These are phyloP conservation scores for Ananas comosus DNA, from an alignment of 176 grass and related monocot species.

Conservation along the genomic window DNA sequence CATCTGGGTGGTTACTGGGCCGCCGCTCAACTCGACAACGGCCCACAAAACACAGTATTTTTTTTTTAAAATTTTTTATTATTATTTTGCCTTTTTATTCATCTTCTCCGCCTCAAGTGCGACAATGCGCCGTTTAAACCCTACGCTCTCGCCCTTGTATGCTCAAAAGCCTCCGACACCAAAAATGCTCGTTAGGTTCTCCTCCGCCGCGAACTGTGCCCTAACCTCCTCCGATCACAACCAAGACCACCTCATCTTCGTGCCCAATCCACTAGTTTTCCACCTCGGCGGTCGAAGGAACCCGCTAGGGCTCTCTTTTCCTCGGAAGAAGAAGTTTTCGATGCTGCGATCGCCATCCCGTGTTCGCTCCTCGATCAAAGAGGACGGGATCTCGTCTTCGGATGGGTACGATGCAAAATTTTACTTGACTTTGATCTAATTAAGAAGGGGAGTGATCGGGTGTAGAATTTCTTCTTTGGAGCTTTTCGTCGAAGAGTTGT, in stretches of 20 bases:
- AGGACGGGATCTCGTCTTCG: neutral
- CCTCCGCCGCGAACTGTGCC: neutral
- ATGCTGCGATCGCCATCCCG: neutral
- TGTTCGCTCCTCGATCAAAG: neutral
- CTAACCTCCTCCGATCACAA: neutral
- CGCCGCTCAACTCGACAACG: too few species aligned
- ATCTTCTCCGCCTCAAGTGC: too few species aligned
- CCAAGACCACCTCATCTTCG: neutral
- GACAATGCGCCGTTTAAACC: too few species aligned
- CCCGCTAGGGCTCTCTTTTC: neutral
- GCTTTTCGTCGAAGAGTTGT: neutral
- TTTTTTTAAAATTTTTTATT: too few species aligned
- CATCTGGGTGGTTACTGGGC: too few species aligned
- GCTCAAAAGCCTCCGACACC: neutral
- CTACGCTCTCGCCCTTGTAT: too few species aligned
- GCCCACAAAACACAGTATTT: too few species aligned
- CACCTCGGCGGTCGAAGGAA: neutral
- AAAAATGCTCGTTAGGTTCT: neutral
- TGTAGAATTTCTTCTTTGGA: neutral
- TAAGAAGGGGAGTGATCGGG: too few species aligned
- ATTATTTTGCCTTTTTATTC: too few species aligned
- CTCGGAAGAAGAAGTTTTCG: neutral
- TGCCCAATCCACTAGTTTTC: neutral
- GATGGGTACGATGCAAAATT: neutral
- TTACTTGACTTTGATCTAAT: too few species aligned